These are phyloP conservation scores for Colletotrichum cuscutae DNA, from an alignment of 2,329 filamentous ascomycete genomes.

Conservation along the genomic window DNA sequence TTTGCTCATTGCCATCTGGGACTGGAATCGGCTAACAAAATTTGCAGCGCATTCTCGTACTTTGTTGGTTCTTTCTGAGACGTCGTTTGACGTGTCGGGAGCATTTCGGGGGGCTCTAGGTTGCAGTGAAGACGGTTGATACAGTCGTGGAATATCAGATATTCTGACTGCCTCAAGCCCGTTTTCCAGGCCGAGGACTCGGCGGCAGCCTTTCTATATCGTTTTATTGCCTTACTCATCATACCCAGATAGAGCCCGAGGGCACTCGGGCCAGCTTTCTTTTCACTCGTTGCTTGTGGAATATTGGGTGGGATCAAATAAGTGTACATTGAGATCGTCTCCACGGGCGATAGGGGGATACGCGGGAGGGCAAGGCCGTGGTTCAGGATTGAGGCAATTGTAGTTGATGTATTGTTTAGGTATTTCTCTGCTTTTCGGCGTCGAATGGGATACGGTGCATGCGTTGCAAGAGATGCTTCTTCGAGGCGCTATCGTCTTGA, in stretches of 20 bases:
- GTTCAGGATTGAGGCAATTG: constrained; percentile 21
- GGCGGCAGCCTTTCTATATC: constrained; percentile 28
- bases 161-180: too few relatives aligned
- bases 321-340: constrained; percentile 30
- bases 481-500: neutral
- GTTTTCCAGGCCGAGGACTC: neutral
- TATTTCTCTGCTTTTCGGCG: constrained; percentile 12
- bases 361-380: neutral
- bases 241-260: constrained; percentile 35
- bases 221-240: constrained; percentile 31
- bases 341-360: neutral
- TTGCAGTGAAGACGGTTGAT: neutral
- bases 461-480: neutral
- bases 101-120: neutral
- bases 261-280: constrained; percentile 32
- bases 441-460: constrained; percentile 1
- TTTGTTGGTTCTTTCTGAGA: constrained; percentile 61
- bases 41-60: constrained; percentile 58
- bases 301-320: constrained; percentile 30
- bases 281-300: constrained; percentile 28
- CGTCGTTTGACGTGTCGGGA: neutral
- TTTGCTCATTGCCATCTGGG: neutral
- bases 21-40: constrained; percentile 28
- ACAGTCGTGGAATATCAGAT: neutral
- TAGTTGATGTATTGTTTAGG: constrained; percentile 24